Evolutionary conservation across 1,139 yeast species (phyloP).

Genomic region (Suhomyces anneliseae): DNA sequence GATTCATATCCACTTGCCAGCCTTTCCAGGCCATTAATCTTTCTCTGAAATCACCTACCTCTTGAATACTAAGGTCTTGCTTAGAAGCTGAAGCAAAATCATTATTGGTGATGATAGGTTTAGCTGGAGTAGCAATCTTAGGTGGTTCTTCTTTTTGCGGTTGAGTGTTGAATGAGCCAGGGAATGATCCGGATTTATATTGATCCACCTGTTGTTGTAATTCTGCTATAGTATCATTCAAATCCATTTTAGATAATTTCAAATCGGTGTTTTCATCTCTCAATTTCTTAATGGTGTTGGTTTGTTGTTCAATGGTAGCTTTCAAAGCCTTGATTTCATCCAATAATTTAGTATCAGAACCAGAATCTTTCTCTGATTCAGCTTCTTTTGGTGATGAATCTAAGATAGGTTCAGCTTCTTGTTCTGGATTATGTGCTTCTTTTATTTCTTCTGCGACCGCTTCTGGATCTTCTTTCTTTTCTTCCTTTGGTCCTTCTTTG

Average conservation of each 20-base stretch:
- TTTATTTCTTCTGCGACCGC: constrained; percentile 4
- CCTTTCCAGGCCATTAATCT: constrained; percentile 64
- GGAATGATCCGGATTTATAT: constrained; percentile 13
- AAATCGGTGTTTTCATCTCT: constrained; percentile 48
- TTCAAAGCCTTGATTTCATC: constrained; percentile 15
- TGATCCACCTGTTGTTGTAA: constrained; percentile 24
- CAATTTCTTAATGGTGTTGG: constrained; percentile 37
- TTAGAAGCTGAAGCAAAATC: constrained; percentile 36
- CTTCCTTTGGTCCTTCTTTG: background rate
- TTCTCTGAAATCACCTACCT: constrained; percentile 42
- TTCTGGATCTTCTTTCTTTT: constrained; percentile 6
- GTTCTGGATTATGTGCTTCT: background rate
- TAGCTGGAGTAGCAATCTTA: constrained; percentile 27
- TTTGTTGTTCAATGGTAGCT: constrained; percentile 26
- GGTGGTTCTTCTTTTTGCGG: constrained; percentile 8
- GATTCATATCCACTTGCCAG: constrained; percentile 85
- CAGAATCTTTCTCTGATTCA: constrained; percentile 9
- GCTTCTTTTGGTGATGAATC: background rate
- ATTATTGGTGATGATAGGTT: constrained; percentile 37
- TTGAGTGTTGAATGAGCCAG: constrained; percentile 6
- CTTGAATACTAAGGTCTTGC: constrained; percentile 25
- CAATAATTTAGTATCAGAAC: constrained; percentile 3
- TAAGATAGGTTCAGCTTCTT: background rate
- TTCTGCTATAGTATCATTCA: constrained; percentile 35
- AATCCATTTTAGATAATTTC: constrained; percentile 48